phyloP scores from a whole-genome alignment of 257 asterid species.

The Nyctanthes arbortristis region DNA sequence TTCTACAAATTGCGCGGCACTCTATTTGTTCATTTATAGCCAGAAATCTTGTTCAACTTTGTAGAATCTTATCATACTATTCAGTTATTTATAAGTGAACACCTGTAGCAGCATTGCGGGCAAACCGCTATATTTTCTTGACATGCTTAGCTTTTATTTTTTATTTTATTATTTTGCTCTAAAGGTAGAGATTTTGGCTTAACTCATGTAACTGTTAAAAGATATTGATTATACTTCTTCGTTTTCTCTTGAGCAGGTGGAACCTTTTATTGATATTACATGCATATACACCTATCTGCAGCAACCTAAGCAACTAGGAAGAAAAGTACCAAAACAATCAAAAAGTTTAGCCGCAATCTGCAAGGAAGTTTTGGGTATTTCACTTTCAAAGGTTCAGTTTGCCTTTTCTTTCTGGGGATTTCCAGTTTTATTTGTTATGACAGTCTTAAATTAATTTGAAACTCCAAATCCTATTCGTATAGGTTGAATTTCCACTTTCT shows the following conservation, averaged over 20 bases:
- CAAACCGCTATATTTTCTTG: background rate
- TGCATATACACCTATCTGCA: slow-evolving; percentile 62
- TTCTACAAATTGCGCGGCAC: background rate
- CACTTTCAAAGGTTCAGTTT: slow-evolving; percentile 71
- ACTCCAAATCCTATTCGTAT: background rate
- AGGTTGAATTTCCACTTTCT: background rate
- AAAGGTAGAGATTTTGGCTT: background rate
- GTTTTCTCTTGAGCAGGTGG: slow-evolving; percentile 55
- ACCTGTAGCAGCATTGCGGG: background rate
- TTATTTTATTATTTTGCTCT: background rate
- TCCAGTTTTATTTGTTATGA: background rate
- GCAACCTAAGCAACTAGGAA: slow-evolving; percentile 54
- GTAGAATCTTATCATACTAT: background rate
- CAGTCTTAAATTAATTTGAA: background rate
- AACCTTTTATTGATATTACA: slow-evolving; percentile 76
- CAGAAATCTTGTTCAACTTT: background rate
- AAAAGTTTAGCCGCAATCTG: slow-evolving; percentile 87
- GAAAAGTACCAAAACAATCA: slow-evolving; percentile 57
- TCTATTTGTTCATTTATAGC: background rate
- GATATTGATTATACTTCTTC: no score
- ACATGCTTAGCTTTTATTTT: background rate
- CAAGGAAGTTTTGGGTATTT: slow-evolving; percentile 73
- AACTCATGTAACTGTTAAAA: no score
- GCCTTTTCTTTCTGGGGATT: background rate
- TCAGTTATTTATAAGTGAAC: background rate